Base-by-base conservation (phyloP, 2,329 filamentous ascomycete genomes). In the Coniella lustricola region DNA sequence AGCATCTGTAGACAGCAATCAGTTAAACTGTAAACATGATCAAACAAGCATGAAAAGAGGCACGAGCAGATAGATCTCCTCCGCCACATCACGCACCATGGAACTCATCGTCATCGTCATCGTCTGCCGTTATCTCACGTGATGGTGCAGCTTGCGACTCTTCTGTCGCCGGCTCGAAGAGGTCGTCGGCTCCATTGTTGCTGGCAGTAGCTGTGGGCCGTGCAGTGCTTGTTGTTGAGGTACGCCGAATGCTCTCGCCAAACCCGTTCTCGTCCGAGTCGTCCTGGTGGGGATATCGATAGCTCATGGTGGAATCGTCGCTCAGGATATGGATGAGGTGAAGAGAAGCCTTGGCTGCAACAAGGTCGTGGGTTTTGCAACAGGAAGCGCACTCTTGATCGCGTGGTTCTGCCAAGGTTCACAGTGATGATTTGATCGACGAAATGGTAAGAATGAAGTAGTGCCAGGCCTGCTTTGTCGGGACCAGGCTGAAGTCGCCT, bases 51-150 rank as follows among this genome's bases (percentile, higher is more conserved):
- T 5, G 25, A 32, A 8, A 36, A 14, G 18, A 3, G 14, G n/a
- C 29, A n/a, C n/a, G n/a, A n/a, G n/a, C n/a, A n/a, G n/a, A n/a
- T n/a, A n/a, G n/a, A n/a, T n/a, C n/a, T n/a, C n/a, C n/a, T n/a
- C n/a, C n/a, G n/a, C n/a, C n/a, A n/a, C n/a, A n/a, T 20, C 12
- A 52, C 44, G 31, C 12, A 53, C 52, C 52, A 25, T 54, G 49
- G 13, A 47, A 48, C 7, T 58, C 54, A 21, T 60, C 57, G 2
- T 60, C 57, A 3, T 55, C 53, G 10, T 54, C 53, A 10, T 53
- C 41, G 14, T 55, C 46, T 35, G 46, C 37, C 22, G 49, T 45
- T 4, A 18, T 46, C 13, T 46, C n/a, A n/a, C 36, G 20, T 32
- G 14, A 20, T 32, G 21, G 14, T 44, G 33, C n/a, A 32, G 36